Conservation (phyloP, 2,329 filamentous ascomycete genomes). For the Fusarium pilosicola region DNA sequence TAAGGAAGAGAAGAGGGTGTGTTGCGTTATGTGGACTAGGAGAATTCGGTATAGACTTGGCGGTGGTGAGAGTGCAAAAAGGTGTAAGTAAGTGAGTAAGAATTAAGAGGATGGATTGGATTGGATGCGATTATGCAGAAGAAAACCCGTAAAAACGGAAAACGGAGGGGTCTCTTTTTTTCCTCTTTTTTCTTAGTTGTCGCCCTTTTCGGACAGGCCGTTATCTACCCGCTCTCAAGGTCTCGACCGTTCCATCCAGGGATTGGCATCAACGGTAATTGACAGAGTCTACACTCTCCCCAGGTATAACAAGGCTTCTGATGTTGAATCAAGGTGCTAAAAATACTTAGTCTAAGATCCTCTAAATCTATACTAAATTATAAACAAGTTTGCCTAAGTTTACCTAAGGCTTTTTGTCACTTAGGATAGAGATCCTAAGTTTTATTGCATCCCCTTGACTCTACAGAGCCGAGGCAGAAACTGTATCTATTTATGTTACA, state of each 20-base stretch:
- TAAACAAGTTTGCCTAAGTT: too few species aligned
- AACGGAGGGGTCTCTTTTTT: conserved; percentile 20
- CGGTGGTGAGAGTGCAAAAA: conserved; percentile 22
- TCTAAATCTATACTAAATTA: too few species aligned
- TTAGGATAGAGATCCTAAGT: too few species aligned
- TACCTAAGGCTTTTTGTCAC: too few species aligned
- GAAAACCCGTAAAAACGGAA: conserved; percentile 26
- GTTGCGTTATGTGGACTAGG: conserved; percentile 1
- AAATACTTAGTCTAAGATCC: too few species aligned
- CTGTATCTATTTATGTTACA: not conserved
- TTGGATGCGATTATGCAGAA: conserved; percentile 12
- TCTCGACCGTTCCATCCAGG: conserved; percentile 33
- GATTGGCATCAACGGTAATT: not conserved
- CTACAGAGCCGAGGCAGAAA: not conserved
- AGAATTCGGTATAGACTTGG: conserved; percentile 23
- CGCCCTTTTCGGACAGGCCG: conserved; percentile 25
- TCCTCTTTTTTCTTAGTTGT: conserved; percentile 4
- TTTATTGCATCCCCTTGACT: too few species aligned
- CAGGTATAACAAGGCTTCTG: too few species aligned
- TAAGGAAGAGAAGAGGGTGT: not conserved
- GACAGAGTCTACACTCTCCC: not conserved
- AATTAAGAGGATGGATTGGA: conserved; percentile 11
- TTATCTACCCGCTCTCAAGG: conserved; percentile 31
- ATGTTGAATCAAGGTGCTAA: too few species aligned
- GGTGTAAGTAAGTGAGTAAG: conserved; percentile 17